A percentile compares a stretch with the other conserved stretches of the same genome.
phyloP scores from a whole-genome alignment of 768 basidiomycete species.

The Mycena vitilis region DNA sequence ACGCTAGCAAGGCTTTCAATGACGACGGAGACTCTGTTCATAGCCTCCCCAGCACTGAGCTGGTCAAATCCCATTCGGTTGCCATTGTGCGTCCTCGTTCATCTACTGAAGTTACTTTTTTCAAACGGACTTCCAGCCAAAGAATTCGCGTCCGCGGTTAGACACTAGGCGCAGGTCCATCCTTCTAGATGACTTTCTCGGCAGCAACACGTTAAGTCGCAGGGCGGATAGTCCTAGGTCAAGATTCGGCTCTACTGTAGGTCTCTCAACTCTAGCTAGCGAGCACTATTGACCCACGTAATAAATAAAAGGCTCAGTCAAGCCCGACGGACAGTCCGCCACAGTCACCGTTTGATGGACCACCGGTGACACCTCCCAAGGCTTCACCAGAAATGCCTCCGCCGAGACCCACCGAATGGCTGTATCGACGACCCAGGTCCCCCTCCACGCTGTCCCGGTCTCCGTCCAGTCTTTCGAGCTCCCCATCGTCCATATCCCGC shows the following conservation, averaged over 20 bases:
- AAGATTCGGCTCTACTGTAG: constrained; percentile 33
- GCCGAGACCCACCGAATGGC: constrained; percentile 54
- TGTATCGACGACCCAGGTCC: constrained; percentile 58
- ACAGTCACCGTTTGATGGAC: constrained; percentile 30
- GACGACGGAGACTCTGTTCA: constrained; percentile 30
- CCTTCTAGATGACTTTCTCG: constrained; percentile 37
- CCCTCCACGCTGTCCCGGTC: constrained; percentile 40
- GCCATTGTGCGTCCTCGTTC: constrained; percentile 20
- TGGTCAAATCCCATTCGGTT: constrained; percentile 33
- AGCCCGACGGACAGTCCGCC: constrained; percentile 29
- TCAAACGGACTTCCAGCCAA: constrained; percentile 27
- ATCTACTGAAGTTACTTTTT: background rate
- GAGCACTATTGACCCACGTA: constrained; percentile 23
- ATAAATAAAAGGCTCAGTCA: constrained; percentile 13
- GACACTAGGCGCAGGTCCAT: constrained; percentile 36
- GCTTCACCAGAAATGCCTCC: constrained; percentile 40
- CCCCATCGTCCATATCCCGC: constrained; percentile 35
- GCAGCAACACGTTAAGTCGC: constrained; percentile 30
- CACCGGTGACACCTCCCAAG: constrained; percentile 34
- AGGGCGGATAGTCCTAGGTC: constrained; percentile 23
- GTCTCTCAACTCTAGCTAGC: constrained; percentile 18
- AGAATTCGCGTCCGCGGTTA: constrained; percentile 31
- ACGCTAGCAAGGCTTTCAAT: constrained; percentile 48
- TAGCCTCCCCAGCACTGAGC: constrained; percentile 25
- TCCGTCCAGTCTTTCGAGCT: constrained; percentile 33